A percentile compares a stretch with the other conserved stretches of the same genome.
These are phyloP conservation scores for Rasamsonia emersonii DNA, from an alignment of 2,329 filamentous ascomycete genomes.

Conservation along the genomic window DNA sequence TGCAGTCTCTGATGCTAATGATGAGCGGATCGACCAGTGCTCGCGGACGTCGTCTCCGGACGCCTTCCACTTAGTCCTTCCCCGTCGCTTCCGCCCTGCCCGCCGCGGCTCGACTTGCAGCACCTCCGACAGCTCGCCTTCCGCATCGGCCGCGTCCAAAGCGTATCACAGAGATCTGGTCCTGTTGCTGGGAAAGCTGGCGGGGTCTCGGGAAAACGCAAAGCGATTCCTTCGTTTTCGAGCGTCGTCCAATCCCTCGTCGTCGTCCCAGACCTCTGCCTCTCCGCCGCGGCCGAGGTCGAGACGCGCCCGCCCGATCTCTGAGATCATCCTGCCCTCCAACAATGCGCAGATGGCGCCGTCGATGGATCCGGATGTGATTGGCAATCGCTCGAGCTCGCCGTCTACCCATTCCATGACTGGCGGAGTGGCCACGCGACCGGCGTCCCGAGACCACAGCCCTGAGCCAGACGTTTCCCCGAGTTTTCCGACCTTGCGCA, in stretches of 20 bases:
- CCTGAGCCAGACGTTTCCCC: constrained; percentile 18
- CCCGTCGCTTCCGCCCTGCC: constrained; percentile 9
- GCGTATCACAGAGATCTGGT: constrained; percentile 3
- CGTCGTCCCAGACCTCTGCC: constrained; percentile 14
- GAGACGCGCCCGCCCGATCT: constrained; percentile 23
- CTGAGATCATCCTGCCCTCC: constrained; percentile 27
- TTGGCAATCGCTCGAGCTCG: constrained; percentile 21
- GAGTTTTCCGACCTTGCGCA: constrained; percentile 27
- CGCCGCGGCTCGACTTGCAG: constrained; percentile 14
- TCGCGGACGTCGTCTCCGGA: constrained; percentile 3
- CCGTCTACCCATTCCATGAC: constrained; percentile 17
- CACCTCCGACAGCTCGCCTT: constrained; percentile 7
- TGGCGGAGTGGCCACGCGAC: constrained; percentile 8
- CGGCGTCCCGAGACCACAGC: constrained; percentile 15
- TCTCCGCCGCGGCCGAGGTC: constrained; percentile 18
- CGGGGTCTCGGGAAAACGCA: constrained; percentile 38
- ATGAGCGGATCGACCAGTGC: constrained; percentile 3
- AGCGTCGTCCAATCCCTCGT: constrained; percentile 17
- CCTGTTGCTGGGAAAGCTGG: constrained; percentile 30
- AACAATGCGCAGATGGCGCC: constrained; percentile 25
- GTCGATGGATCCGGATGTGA: constrained; percentile 11
- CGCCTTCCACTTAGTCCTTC: constrained; percentile 1
- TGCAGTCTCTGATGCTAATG: too few relatives aligned
- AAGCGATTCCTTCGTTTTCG: constrained; percentile 38
- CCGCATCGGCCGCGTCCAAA: neutral